These are phyloP conservation scores for Akanthomyces uredinophilus DNA, from an alignment of 2,329 filamentous ascomycete genomes.

Conservation along the genomic window DNA sequence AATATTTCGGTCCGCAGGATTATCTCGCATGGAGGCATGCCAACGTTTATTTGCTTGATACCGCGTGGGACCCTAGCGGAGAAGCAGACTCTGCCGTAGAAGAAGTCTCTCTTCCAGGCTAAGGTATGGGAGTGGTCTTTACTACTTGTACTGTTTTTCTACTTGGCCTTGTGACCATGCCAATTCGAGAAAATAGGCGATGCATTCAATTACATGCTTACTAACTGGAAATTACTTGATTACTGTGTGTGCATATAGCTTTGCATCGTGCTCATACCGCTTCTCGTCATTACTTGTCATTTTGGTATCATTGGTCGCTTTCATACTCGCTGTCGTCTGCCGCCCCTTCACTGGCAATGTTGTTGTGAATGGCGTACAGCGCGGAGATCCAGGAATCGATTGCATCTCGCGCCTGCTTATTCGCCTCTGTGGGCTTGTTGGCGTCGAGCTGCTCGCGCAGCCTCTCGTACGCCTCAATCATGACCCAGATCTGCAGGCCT, in stretches of 20 bases:
- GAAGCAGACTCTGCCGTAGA: too few species aligned
- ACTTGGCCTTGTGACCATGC: too few species aligned
- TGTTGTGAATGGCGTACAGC: conserved; percentile 42
- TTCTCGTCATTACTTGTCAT: not conserved
- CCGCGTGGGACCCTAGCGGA: too few species aligned
- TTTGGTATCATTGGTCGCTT: not conserved
- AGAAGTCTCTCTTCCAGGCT: too few species aligned
- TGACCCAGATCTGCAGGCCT: conserved; percentile 48
- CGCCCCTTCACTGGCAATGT: conserved; percentile 21
- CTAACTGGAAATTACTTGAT: too few species aligned
- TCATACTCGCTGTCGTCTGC: conserved; percentile 27
- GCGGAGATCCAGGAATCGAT: conserved; percentile 48
- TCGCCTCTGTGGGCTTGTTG: conserved; percentile 30
- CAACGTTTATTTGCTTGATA: too few species aligned
- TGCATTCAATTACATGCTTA: too few species aligned
- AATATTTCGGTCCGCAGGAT: not conserved
- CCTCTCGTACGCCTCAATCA: conserved; percentile 55
- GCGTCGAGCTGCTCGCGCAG: conserved; percentile 41
- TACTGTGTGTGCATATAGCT: too few species aligned
- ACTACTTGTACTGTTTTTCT: too few species aligned
- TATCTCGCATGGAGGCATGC: not conserved
- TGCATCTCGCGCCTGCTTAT: conserved; percentile 28
- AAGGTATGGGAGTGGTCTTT: too few species aligned
- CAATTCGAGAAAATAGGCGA: too few species aligned
- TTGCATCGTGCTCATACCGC: not conserved